Evolutionary conservation across 257 asterid species (phyloP), one percentile per base, ranked within the genome.

Genomic region (Nicotiana sylvestris): DNA sequence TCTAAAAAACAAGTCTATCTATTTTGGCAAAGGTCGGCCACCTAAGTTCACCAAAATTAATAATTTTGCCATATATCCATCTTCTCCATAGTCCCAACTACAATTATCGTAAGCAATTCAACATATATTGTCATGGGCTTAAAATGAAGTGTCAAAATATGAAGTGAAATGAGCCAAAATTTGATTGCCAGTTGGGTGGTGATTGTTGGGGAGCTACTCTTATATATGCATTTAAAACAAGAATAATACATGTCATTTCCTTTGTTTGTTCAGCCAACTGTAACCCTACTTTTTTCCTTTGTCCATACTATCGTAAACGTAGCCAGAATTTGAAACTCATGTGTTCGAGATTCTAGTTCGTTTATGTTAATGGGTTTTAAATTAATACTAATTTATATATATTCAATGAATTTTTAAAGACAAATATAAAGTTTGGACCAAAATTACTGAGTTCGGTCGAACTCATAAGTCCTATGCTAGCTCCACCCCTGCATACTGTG

Each of bases 201-300:
- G 78, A 72, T 13, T 46, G 61, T 72, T 72, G 79, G 79, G 78
- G 8, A 72, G 61, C 37, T 72, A 72, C 60, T 70, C 33, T 5
- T 39, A 11, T 37, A 46, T 53, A 43, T 1, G 51, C 35, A 46
- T 46, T 46, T 72, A 46, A 25, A n/a, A 39, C 77, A 70, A 39
- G 58, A 39, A 70, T 4, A 32, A 43, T 43, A 32, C 79, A 25
- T 43, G 49, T 43, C 60, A 46, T 3, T 72, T 43, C 25, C 7
- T 72, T 72, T 25, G 79, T 72, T 46, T 13, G 79, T 72, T 72
- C 79, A 72, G 5, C 61, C 35, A 72, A 72, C 25, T 72, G 27
- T 49, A 12, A 12, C 21, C 37, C 33, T 13, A 72, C 37, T 43
- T 39, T 43, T 43, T 43, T 39, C 9, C 49, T 39, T 39, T 39